Evolutionary conservation across 2,329 filamentous ascomycete species (phyloP), one percentile per base, ranked within the genome.

Genomic region (Trichoderma asperellum): DNA sequence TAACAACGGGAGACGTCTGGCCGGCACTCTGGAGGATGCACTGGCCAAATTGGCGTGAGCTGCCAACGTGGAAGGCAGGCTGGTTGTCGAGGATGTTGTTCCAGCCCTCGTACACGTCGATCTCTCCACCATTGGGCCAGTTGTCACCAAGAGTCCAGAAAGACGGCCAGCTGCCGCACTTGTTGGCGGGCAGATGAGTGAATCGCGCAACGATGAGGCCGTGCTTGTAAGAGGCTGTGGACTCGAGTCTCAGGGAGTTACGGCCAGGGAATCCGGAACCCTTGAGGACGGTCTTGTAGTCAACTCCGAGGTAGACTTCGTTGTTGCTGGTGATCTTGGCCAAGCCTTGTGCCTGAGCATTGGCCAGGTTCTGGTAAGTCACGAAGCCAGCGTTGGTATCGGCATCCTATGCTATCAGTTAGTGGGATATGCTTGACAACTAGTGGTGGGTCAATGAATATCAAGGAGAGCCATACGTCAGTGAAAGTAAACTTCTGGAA

Each of bases 101-200:
- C 77, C 89, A 89, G 63, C 86, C 86, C 80, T 92, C 89, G 73
- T 90, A 87, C 71, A 92, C 87, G 75, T 92, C 89, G 72, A 92
- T 84, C 78, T 92, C 89, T 69, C 89, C 90, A 69, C 83, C 82
- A 29, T 77, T 78, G 12, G 89, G 89, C 89, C 89, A 92, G 71
- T 83, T 77, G 43, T 78, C 73, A 37, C 84, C 85, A 59, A 81
- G 81, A 65, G 84, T 82, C 85, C 85, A 87, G 78, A 90, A 84
- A 80, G 91, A 89, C 4, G 91, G 91, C 91, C 91, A 94, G 8
- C 86, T 84, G 62, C 92, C 91, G 73, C 91, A 93, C 55, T 84
- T 81, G 11, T 85, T 83, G 68, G 82, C 83, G 35, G 91, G 91
- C 80, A 94, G 88, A 74, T 93, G 90, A 16, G 81, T 83, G 72